These are phyloP conservation scores for Allantophomopsis cytisporea DNA, from an alignment of 2,329 filamentous ascomycete species.

Conservation along the genomic window DNA sequence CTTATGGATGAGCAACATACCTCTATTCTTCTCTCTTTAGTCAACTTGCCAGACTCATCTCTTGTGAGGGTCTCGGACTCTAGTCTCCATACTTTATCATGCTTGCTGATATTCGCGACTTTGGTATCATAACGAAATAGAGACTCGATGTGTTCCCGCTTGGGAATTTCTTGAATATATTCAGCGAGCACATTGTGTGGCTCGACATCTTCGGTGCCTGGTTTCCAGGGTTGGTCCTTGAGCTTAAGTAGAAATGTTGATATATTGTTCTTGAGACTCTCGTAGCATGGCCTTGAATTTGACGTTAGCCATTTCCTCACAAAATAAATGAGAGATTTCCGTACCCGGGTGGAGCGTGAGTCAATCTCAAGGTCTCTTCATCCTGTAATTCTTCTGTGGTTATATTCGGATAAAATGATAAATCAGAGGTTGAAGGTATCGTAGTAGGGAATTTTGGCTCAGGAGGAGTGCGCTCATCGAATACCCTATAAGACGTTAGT, in stretches of 20 bases:
- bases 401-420: background rate
- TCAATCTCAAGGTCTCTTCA: background rate
- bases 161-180: conserved; percentile 4
- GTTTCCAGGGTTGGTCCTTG: conserved; percentile 4
- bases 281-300: conserved; percentile 2
- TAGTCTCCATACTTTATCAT: too few relatives aligned
- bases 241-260: conserved; percentile 4
- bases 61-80: too few relatives aligned
- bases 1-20: too few relatives aligned
- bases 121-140: too few relatives aligned
- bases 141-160: too few relatives aligned
- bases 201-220: conserved; percentile 4
- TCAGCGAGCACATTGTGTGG: conserved; percentile 8
- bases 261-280: conserved; percentile 4
- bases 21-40: too few relatives aligned
- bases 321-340: background rate
- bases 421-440: conserved; percentile 1
- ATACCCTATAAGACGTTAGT: background rate
- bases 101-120: too few relatives aligned
- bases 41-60: too few relatives aligned
- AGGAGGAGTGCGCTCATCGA: conserved; percentile 1
- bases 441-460: conserved; percentile 1
- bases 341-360: conserved; percentile 2
- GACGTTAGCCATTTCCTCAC: background rate
- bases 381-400: background rate